Percentiles rank a stretch among this genome's conserved stretches.
Evolutionary conservation across 2,329 filamentous ascomycete genomes (phyloP).

Genomic region (Phialophora macrospora): DNA sequence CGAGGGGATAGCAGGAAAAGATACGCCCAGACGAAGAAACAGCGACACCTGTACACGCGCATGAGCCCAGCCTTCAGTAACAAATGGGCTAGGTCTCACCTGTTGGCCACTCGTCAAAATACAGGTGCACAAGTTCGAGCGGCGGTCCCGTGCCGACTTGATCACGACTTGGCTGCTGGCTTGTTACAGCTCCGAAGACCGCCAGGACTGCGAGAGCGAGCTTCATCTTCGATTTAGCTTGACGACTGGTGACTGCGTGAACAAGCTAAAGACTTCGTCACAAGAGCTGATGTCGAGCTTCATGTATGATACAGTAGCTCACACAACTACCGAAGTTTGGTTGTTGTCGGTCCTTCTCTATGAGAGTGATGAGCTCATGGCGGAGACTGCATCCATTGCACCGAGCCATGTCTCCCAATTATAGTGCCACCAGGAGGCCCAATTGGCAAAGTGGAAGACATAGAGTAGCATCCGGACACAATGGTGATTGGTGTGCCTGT

Average conservation of each 20-base stretch:
- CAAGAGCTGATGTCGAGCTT: not conserved
- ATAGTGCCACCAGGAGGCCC: not conserved
- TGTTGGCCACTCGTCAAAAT: constrained; percentile 57
- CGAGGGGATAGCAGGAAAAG: constrained; percentile 59
- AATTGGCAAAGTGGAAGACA: not conserved
- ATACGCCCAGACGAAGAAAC: constrained; percentile 57
- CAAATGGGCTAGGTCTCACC: constrained; percentile 38
- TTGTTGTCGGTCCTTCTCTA: not conserved
- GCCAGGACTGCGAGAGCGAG: not conserved
- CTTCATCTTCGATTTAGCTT: constrained; percentile 2
- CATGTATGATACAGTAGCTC: not conserved
- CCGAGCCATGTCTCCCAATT: not conserved
- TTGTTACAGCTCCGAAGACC: not conserved
- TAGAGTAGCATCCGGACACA: not conserved
- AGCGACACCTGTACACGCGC: constrained; percentile 50
- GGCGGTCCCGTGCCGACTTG: constrained; percentile 49
- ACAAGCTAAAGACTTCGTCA: not conserved
- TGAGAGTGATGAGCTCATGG: constrained; percentile 14
- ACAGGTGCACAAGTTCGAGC: constrained; percentile 57
- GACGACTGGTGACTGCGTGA: not conserved
- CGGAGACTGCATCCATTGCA: constrained; percentile 18
- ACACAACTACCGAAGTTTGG: not conserved
- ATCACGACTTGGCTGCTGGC: constrained; percentile 40
- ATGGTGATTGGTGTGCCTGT: constrained; percentile 5
- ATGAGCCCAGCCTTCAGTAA: not conserved